A percentile compares a stretch with the other conserved stretches of the same genome.
Evolutionary conservation across 1,284 basidiomycete species (phyloP).

Genomic region (Trichosporon ovoides): DNA sequence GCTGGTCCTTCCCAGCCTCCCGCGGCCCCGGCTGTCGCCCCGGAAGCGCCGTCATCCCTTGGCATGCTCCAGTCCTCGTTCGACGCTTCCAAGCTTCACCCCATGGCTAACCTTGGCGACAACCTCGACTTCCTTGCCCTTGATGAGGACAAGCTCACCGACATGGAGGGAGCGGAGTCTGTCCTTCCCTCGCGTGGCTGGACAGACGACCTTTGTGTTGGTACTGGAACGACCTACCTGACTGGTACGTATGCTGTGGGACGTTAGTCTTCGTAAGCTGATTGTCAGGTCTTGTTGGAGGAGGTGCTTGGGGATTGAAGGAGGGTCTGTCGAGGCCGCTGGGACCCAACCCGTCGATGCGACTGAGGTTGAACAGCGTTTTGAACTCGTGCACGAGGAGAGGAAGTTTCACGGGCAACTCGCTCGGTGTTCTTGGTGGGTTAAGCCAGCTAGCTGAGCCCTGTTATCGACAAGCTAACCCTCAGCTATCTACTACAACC

Average conservation of each 20-base stretch:
- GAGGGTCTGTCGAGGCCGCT: slow-evolving; percentile 85
- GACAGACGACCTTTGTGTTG: slow-evolving; percentile 99
- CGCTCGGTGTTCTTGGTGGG: slow-evolving; percentile 89
- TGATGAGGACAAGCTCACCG: slow-evolving; percentile 86
- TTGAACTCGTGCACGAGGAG: slow-evolving; percentile 94
- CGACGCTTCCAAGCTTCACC: slow-evolving; percentile 84
- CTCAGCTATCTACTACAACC: slow-evolving; percentile 90
- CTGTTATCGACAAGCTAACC: slow-evolving; percentile 13
- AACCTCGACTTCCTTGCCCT: slow-evolving; percentile 86
- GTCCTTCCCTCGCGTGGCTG: slow-evolving; percentile 91
- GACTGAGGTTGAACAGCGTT: slow-evolving; percentile 91
- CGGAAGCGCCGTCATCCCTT: slow-evolving; percentile 57
- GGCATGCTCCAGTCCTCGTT: slow-evolving; percentile 77
- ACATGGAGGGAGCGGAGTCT: slow-evolving; percentile 75
- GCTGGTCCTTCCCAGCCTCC: slow-evolving; percentile 12
- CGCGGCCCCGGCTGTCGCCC: slow-evolving; percentile 9
- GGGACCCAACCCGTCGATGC: slow-evolving; percentile 59
- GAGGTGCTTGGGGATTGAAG: slow-evolving; percentile 90
- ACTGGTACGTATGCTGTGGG: slow-evolving; percentile 65
- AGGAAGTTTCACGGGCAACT: slow-evolving; percentile 97
- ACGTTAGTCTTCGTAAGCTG: slow-evolving; percentile 61
- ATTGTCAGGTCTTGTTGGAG: slow-evolving; percentile 76
- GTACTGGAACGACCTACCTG: slow-evolving; percentile 97
- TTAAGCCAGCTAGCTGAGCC: slow-evolving; percentile 5
- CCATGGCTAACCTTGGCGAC: slow-evolving; percentile 72